Base-by-base conservation (phyloP, 2,329 filamentous ascomycete genomes). In the Cladophialophora immunda region DNA sequence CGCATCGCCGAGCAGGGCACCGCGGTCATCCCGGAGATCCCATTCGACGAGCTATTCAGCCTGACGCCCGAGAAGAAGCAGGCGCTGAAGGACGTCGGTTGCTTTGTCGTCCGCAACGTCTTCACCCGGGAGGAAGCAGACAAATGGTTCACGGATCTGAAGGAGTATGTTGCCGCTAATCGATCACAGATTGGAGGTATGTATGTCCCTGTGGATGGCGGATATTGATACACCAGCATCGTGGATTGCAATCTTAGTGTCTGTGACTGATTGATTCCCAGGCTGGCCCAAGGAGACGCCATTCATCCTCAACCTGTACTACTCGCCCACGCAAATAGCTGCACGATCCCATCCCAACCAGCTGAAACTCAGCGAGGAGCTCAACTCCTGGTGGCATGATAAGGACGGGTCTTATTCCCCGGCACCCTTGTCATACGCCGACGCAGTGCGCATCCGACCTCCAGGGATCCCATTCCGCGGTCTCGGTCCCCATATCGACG, bases 401-500 rank as follows among this genome's bases (percentile, higher is more conserved):
- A 72, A 72, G 6, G 68, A 70, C 3, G 70, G 67, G 6, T 73
- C 73, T 0, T 61, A 61, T 45, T 76, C 72, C 1, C 70, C 77
- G 2, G 78, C 80, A 1, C 80, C 80, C 0, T 66, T 82, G 38
- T 73, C 76, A 1, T 82, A 81, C 67, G 73, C 75, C n/a, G 80
- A 83, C 60, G 78, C 73, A 4, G 68, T 79, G 2, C 78, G 81
- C 15, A 77, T 79, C 63, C 75, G 81, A 9, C 75, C 78, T 3
- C 78, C 79, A 4, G 74, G 76, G 22, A 75, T 79, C 32, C 68
- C 71, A 0, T 82, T 82, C 66, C 75, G 76, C 8, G 79, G 80
- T 6, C 74, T 82, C 0, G 80, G 81, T 1, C 80, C 80, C 27
- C 81, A 82, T 63, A 81, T 82, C 50, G 80, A 82, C 67, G 80